phyloP scores from a whole-genome alignment of 768 basidiomycete genomes.

The Amanita exitialis region DNA sequence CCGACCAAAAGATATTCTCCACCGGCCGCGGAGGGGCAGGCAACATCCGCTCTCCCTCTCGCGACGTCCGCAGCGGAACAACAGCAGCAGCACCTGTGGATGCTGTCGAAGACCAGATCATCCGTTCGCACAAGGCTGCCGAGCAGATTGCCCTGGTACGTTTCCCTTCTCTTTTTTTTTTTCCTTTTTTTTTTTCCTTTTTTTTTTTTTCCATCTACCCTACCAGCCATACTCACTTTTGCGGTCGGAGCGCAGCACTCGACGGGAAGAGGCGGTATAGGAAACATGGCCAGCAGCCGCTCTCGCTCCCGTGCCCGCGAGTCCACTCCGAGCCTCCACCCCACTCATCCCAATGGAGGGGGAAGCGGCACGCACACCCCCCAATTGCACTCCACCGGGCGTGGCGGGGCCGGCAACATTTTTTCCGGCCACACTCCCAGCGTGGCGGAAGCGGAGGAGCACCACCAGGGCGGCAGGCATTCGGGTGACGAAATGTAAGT shows the following conservation, averaged over 20 bases:
- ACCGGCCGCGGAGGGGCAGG: constrained; percentile 78
- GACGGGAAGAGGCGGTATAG: constrained; percentile 54
- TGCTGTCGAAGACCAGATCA: constrained; percentile 28
- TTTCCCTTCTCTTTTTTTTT: constrained; percentile 5
- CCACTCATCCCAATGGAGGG: no score
- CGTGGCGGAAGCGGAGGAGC: constrained; percentile 17
- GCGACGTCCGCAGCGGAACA: constrained; percentile 24
- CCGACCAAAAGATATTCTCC: constrained; percentile 28
- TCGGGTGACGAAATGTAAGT: no score
- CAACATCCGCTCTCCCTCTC: constrained; percentile 76
- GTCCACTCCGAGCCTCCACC: constrained; percentile 3
- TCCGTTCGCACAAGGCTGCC: constrained; percentile 22
- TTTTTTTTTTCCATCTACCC: not conserved
- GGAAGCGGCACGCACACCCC: constrained; percentile 5
- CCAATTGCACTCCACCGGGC: constrained; percentile 38
- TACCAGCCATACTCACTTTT: not conserved
- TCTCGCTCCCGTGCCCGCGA: constrained; percentile 40
- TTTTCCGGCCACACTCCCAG: constrained; percentile 18
- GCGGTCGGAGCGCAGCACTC: constrained; percentile 29
- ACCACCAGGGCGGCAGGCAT: constrained; percentile 9
- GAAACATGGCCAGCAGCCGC: constrained; percentile 43
- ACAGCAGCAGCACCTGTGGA: constrained; percentile 8
- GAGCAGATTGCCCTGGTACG: constrained; percentile 26
- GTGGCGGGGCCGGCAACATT: constrained; percentile 60
- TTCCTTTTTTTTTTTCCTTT: constrained; percentile 6